phyloP scores from a whole-genome alignment of 2,329 filamentous ascomycete species.

The Ceratocystis ficicola region DNA sequence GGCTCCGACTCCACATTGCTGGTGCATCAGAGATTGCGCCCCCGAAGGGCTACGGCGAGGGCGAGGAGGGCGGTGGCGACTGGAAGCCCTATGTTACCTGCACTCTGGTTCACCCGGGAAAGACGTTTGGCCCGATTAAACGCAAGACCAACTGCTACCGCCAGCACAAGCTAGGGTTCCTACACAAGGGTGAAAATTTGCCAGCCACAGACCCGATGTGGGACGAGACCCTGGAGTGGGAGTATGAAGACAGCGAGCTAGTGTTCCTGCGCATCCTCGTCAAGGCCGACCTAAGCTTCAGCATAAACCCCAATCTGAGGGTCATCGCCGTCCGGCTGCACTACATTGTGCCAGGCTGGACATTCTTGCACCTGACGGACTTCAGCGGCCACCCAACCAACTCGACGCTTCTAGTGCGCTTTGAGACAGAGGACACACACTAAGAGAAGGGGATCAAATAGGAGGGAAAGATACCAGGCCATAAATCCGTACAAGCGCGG shows the following conservation, averaged over 20 bases:
- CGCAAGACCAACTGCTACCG: conserved; percentile 50
- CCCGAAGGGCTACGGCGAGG: conserved; percentile 18
- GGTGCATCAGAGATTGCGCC: conserved; percentile 50
- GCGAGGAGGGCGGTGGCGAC: conserved; percentile 27
- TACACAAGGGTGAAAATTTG: conserved; percentile 48
- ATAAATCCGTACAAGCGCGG: background rate
- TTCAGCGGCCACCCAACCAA: conserved; percentile 51
- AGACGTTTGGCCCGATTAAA: conserved; percentile 41
- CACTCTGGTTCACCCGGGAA: conserved; percentile 47
- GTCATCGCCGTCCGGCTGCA: conserved; percentile 48
- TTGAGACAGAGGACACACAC: conserved; percentile 39
- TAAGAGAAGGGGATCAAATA: background rate
- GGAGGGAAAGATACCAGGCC: background rate
- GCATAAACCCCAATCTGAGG: conserved; percentile 49
- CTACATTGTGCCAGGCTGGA: conserved; percentile 48
- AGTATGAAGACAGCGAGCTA: conserved; percentile 54
- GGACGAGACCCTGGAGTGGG: conserved; percentile 56
- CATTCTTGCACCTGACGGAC: conserved; percentile 52
- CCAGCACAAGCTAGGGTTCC: conserved; percentile 45
- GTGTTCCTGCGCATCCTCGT: conserved; percentile 52
- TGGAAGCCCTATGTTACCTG: conserved; percentile 50
- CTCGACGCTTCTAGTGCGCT: conserved; percentile 49
- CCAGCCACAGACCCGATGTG: conserved; percentile 49
- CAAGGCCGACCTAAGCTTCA: conserved; percentile 54
- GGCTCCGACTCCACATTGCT: conserved; percentile 45